Evolutionary conservation across 202 grass and related monocot genomes (phyloP).

Genomic region (Dendrocalamus latiflorus): DNA sequence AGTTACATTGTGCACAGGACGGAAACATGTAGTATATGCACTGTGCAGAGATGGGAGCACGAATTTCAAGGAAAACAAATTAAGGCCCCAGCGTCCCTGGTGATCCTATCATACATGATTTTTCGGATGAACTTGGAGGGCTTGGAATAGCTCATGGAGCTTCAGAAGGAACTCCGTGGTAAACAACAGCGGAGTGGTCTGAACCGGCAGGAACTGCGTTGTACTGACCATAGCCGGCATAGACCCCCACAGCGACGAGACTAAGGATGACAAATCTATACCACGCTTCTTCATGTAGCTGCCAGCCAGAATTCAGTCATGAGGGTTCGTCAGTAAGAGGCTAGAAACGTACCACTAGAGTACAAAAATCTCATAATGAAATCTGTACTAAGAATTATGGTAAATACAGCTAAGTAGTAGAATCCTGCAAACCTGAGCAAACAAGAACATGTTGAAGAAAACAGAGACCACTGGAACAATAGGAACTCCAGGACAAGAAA

Average conservation of each 20-base stretch:
- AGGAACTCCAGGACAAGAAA: constrained; percentile 87
- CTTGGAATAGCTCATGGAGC: constrained; percentile 25
- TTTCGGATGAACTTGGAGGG: neutral
- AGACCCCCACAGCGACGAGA: constrained; percentile 54
- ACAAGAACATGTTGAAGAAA: constrained; percentile 96
- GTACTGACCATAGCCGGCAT: constrained; percentile 82
- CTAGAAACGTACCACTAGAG: neutral
- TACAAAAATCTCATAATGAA: neutral
- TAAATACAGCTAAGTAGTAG: neutral
- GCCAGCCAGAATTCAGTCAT: constrained; percentile 23
- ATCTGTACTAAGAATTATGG: neutral
- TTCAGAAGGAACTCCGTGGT: constrained; percentile 57
- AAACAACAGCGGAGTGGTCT: constrained; percentile 41
- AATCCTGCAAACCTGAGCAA: constrained; percentile 61
- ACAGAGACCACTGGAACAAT: constrained; percentile 67
- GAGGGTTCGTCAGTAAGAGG: neutral
- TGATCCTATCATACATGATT: neutral
- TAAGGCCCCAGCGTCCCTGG: neutral
- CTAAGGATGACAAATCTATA: constrained; percentile 89
- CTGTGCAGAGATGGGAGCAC: neutral
- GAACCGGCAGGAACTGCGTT: constrained; percentile 42
- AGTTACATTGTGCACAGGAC: neutral
- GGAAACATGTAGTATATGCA: neutral
- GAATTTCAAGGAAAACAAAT: neutral
- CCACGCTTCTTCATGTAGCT: constrained; percentile 98